Conservation (phyloP, 176 grass and related monocot species). For the Elymus sibiricus region DNA sequence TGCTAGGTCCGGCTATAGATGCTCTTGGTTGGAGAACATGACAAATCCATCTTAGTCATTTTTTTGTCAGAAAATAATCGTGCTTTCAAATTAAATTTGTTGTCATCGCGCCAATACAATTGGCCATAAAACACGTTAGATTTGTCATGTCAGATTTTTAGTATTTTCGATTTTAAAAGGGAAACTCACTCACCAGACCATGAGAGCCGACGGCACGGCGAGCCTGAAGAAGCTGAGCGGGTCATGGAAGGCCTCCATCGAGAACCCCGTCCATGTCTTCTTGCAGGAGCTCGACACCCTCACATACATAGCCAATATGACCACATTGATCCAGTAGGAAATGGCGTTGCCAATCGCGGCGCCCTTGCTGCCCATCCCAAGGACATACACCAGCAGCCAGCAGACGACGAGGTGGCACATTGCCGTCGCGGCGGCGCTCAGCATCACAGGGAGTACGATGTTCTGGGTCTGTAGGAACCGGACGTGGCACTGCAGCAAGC, state of each 20-base stretch:
- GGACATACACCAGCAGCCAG: constrained; percentile 4
- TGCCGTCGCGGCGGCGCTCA: not conserved
- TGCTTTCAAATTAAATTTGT: too few species aligned
- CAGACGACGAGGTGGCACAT: not conserved
- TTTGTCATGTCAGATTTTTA: too few species aligned
- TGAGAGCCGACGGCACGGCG: constrained; percentile 17
- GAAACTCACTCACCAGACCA: constrained; percentile 21
- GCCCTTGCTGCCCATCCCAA: not conserved
- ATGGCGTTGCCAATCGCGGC: not conserved
- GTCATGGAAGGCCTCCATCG: constrained; percentile 8
- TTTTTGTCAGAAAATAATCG: too few species aligned
- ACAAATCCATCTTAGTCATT: too few species aligned
- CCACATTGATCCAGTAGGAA: constrained; percentile 28
- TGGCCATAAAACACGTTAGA: too few species aligned
- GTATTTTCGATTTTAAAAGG: not conserved
- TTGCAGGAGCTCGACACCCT: constrained; percentile 19
- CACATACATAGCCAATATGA: not conserved
- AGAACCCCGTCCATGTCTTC: constrained; percentile 40
- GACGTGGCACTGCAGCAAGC: constrained; percentile 18
- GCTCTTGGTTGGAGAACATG: too few species aligned
- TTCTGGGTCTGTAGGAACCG: constrained; percentile 25
- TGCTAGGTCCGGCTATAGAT: too few species aligned
- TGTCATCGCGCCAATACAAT: too few species aligned
- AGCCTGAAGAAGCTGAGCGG: constrained; percentile 22
- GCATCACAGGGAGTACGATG: constrained; percentile 1